Evolutionary conservation across 768 basidiomycete genomes (phyloP), one percentile per base, ranked within the genome.

Genomic region (Sutorius australiensis): DNA sequence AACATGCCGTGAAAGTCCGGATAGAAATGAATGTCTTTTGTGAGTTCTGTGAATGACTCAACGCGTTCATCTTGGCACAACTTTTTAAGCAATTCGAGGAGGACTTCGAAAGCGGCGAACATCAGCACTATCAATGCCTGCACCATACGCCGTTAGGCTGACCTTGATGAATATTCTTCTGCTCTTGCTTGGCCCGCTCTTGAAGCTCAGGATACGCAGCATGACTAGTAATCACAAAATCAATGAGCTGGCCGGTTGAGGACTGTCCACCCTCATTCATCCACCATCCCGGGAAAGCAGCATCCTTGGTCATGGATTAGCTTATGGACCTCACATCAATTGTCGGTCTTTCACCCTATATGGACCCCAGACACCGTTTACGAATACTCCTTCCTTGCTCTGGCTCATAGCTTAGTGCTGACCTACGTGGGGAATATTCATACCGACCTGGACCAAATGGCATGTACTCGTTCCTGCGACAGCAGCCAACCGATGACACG

Each of bases 211-310:
- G 68, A 60, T 91, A 91, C 1, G 95, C 91, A 3, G 89, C 83
- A 64, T 99, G 97, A 0, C 91, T 98, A 10, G 84, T 91, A 54
- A 98, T 80, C 65, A 95, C 87, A 67, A 97, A 98, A 64, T 99
- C 92, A 50, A 99, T 93, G 9, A 98, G 79, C 85, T 67, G 46
- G n/a, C 97, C 97, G 0, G 97, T 99, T 1, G 94, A 95, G 8
- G 94, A 97, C 71, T 99, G 97, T 2, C 97, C 97, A 36, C 95
- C 97, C 72, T 99, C 97, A 64, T 95, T 99, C 93, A 98, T 97
- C 97, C 95, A 99, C 87, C 92, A 95, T 16, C 87, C 92, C 39
- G 85, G 85, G 72, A 98, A 94, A 31, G 95, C 79, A 6, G 92
- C 86, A 64, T 98, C 87, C 82, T 90, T 58, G 44, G 30, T 31